A percentile compares a stretch with the other conserved stretches of the same genome.
Conservation (phyloP, 306 rosid genomes). For the Sindora glabra region DNA sequence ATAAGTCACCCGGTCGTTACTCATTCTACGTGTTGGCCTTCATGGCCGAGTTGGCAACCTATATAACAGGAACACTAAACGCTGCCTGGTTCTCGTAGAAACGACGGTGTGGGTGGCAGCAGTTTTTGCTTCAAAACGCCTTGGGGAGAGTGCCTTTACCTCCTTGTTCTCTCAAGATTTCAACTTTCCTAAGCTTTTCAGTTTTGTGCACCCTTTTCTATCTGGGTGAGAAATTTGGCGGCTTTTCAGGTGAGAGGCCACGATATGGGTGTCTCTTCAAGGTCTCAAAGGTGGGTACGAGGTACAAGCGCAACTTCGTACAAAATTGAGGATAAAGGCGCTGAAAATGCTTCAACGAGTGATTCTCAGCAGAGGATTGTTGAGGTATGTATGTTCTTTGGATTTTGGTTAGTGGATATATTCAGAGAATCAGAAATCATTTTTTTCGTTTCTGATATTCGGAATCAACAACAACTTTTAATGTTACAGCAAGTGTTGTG, state of each 20-base stretch:
- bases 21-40: constrained; percentile 20
- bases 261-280: constrained; percentile 34
- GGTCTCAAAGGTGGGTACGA: constrained; percentile 25
- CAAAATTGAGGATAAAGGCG: background rate
- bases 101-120: background rate
- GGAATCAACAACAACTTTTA: background rate
- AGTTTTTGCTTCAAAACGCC: background rate
- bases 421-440: no score
- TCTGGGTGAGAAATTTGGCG: no score
- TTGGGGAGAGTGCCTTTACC: constrained; percentile 9
- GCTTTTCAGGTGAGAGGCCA: no score
- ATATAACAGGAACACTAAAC: background rate
- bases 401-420: background rate
- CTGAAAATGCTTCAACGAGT: background rate
- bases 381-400: background rate
- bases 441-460: background rate
- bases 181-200: background rate
- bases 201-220: background rate
- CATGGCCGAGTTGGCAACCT: constrained; percentile 29
- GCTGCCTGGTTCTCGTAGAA: background rate
- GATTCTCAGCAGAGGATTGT: background rate
- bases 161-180: background rate
- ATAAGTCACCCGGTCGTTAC: background rate
- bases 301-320: constrained; percentile 25
- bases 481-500: background rate